Conservation (phyloP, 164 flowering plant species). For the Euptelea pleiosperma region DNA sequence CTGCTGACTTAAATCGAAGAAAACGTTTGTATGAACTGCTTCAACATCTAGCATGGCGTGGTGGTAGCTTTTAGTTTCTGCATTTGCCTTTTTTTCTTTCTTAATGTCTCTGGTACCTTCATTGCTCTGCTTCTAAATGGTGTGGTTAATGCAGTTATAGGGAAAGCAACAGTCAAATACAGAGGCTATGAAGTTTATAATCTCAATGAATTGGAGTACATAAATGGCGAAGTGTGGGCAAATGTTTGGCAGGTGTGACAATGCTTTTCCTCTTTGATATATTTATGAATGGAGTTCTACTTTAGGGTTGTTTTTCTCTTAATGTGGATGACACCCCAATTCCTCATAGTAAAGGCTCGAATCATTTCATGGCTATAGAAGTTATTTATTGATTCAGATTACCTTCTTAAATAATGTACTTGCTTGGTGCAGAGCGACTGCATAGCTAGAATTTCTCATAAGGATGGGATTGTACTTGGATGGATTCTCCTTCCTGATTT, state of each 20-base stretch:
- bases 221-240: constrained; percentile 96
- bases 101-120: not conserved
- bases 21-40: not conserved
- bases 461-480: constrained; percentile 62
- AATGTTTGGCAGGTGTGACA: constrained; percentile 70
- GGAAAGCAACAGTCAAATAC: constrained; percentile 47
- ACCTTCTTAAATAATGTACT: not conserved
- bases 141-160: constrained; percentile 43
- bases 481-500: constrained; percentile 79
- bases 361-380: no score
- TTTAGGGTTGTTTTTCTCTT: no score
- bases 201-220: constrained; percentile 86
- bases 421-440: constrained; percentile 68
- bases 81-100: not conserved
- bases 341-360: no score
- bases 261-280: not conserved
- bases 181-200: constrained; percentile 63
- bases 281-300: not conserved
- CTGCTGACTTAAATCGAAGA: no score
- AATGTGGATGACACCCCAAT: no score
- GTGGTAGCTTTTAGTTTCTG: not conserved
- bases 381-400: not conserved
- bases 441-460: constrained; percentile 77
- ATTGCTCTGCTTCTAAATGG: constrained; percentile 11
- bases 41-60: not conserved